phyloP scores from a whole-genome alignment of 2,329 filamentous ascomycete species.

The Fusarium poae region DNA sequence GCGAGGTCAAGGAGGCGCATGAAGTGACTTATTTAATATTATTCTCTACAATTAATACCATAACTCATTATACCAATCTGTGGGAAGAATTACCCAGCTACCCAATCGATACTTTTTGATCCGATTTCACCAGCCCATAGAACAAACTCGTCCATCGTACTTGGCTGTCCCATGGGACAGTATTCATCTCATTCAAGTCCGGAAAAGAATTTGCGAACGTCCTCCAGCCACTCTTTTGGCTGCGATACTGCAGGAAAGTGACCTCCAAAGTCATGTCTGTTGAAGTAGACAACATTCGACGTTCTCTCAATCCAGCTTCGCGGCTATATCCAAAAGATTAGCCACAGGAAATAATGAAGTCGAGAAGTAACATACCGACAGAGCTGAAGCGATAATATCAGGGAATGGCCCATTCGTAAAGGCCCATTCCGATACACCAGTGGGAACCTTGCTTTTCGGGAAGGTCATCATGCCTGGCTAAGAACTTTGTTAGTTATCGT shows the following conservation, averaged over 20 bases:
- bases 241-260: conserved; percentile 1
- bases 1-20: neutral
- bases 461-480: neutral
- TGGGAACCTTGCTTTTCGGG: neutral
- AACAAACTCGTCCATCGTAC: neutral
- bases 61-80: too few relatives aligned
- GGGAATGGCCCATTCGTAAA: neutral
- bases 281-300: neutral
- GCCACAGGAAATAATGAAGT: rapidly evolving
- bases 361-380: neutral
- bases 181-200: neutral
- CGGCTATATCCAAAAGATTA: neutral
- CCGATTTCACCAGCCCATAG: neutral
- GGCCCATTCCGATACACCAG: neutral
- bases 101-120: neutral
- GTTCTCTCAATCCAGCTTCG: conserved; percentile 6
- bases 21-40: neutral
- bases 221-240: neutral
- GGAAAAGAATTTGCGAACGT: neutral
- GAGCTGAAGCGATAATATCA: neutral
- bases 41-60: neutral
- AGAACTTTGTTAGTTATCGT: neutral
- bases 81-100: rapidly evolving
- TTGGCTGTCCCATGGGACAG: neutral
- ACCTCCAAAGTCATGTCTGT: neutral